These are phyloP conservation scores for Fusarium brevicatenulatum DNA, from an alignment of 2,329 filamentous ascomycete genomes.

Conservation along the genomic window DNA sequence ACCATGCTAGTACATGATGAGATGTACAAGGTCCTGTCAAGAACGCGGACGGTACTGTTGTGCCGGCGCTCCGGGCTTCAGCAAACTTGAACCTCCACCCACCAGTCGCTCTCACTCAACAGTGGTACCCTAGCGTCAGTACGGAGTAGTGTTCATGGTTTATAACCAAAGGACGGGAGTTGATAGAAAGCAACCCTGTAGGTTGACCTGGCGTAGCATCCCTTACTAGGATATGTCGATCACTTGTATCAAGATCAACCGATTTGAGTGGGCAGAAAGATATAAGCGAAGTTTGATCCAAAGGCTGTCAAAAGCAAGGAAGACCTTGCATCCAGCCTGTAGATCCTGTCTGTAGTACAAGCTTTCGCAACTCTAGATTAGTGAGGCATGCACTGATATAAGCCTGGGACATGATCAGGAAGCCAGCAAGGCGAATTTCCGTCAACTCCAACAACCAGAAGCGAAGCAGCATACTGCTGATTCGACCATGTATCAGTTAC, in stretches of 20 bases:
- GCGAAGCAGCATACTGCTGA: too few relatives aligned
- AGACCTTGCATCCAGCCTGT: not conserved
- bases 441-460: rapidly evolving
- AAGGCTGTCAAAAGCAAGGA: not conserved
- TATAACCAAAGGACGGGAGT: not conserved
- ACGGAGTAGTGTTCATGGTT: not conserved
- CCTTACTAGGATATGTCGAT: not conserved
- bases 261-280: not conserved
- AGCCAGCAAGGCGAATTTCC: not conserved
- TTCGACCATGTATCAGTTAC: not conserved
- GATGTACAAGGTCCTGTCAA: too few relatives aligned
- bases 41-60: not conserved
- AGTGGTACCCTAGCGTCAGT: not conserved
- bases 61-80: not conserved
- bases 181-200: not conserved
- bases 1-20: not conserved
- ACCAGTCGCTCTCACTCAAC: not conserved
- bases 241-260: not conserved
- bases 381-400: not conserved
- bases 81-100: not conserved
- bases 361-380: not conserved
- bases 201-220: not conserved
- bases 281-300: not conserved
- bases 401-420: not conserved
- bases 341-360: not conserved